Evolutionary conservation across 805 yeast species (phyloP).

Genomic region (Nadsonia fulvescens): DNA sequence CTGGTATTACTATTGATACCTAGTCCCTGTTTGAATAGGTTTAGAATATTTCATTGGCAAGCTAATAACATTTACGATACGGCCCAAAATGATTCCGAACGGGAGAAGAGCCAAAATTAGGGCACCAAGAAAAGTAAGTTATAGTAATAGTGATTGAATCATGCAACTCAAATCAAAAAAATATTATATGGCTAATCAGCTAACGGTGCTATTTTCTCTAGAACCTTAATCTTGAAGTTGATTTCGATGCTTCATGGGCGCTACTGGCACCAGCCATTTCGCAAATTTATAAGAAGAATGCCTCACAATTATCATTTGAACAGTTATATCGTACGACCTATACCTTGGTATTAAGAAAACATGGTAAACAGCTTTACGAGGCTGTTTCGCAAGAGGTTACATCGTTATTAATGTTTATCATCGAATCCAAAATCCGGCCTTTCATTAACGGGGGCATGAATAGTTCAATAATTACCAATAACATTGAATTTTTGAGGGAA

Average conservation of each 20-base stretch:
- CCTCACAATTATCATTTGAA: constrained; percentile 62
- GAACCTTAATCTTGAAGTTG: constrained; percentile 17
- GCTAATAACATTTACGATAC: no score
- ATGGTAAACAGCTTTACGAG: constrained; percentile 47
- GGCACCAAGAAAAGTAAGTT: constrained; percentile 13
- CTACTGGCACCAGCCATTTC: constrained; percentile 46
- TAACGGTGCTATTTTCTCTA: no score
- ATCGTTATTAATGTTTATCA: constrained; percentile 17
- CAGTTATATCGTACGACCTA: constrained; percentile 68
- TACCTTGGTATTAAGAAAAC: constrained; percentile 50
- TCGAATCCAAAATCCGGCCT: neutral
- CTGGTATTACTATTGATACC: no score
- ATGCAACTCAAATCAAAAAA: no score
- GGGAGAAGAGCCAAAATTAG: constrained; percentile 11
- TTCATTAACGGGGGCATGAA: constrained; percentile 1
- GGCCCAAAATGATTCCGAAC: constrained; percentile 7
- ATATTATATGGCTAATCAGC: no score
- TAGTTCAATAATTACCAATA: constrained; percentile 2
- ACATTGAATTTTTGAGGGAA: constrained; percentile 18
- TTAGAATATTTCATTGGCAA: no score
- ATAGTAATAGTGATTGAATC: no score
- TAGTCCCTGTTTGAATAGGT: no score
- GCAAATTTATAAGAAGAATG: constrained; percentile 56
- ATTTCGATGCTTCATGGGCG: constrained; percentile 51
- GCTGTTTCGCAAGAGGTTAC: constrained; percentile 34